Conservation (phyloP, 257 asterid genomes). For the Solanum clarkiae region DNA sequence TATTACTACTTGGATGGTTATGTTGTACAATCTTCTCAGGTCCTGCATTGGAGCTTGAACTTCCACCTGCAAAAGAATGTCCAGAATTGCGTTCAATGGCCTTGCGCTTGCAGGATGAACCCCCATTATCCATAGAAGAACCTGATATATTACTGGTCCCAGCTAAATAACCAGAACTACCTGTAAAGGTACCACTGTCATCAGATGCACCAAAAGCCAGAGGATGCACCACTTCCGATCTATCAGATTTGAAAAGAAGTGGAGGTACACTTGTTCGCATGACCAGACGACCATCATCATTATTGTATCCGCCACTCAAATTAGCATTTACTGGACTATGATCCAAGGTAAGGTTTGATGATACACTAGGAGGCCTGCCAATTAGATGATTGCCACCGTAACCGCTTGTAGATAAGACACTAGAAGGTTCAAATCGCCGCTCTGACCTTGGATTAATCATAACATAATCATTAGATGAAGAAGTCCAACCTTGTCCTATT, state of each 20-base stretch:
- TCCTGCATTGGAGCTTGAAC: conserved; percentile 46
- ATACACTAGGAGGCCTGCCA: conserved; percentile 17
- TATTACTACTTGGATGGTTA: conserved; percentile 23
- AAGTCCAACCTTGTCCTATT: conserved; percentile 39
- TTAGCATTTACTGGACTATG: conserved; percentile 19
- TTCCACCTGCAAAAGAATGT: conserved; percentile 47
- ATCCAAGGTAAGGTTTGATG: conserved; percentile 13
- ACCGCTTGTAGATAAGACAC: neutral
- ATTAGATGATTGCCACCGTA: conserved; percentile 13
- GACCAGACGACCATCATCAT: conserved; percentile 9
- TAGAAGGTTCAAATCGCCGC: conserved; percentile 40
- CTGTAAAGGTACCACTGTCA: conserved; percentile 18
- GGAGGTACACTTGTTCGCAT: conserved; percentile 20
- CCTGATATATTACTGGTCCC: conserved; percentile 38
- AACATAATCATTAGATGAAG: conserved; percentile 24
- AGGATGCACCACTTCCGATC: conserved; percentile 22
- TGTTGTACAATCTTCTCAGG: conserved; percentile 31
- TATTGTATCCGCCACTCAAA: conserved; percentile 19
- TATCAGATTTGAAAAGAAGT: conserved; percentile 19
- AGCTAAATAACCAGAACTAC: conserved; percentile 23
- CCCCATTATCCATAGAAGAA: conserved; percentile 56
- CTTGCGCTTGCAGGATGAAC: conserved; percentile 75
- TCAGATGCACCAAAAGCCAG: conserved; percentile 25
- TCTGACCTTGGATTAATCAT: conserved; percentile 27
- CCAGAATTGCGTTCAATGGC: conserved; percentile 65